phyloP scores from a whole-genome alignment of 148 eudicot genomes.

The Tetragonia tetragonoides region DNA sequence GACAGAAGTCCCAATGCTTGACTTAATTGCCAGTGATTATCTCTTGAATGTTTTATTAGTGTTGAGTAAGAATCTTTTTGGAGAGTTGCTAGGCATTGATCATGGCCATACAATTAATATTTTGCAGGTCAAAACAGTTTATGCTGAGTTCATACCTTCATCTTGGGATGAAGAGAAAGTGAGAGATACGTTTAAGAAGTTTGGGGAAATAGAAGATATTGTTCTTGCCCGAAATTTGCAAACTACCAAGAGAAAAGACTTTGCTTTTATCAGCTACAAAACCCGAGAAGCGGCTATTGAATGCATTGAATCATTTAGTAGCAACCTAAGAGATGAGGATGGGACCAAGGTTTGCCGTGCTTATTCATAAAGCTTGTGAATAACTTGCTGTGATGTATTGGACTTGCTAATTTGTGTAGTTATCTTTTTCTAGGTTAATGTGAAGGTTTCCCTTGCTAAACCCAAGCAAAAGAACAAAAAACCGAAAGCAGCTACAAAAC shows the following conservation, averaged over 20 bases:
- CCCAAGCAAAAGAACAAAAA: conserved; percentile 40
- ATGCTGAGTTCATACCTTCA: conserved; percentile 61
- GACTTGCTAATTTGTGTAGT: conserved; percentile 4
- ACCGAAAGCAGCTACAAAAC: conserved; percentile 28
- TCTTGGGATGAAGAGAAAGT: conserved; percentile 64
- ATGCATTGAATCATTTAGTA: conserved; percentile 53
- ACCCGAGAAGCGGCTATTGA: conserved; percentile 62
- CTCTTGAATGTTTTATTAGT: background rate
- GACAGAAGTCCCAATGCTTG: background rate
- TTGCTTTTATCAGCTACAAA: conserved; percentile 56
- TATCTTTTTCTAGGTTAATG: conserved; percentile 38
- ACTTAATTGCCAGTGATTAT: conserved; percentile 3
- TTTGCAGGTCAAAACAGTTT: conserved; percentile 57
- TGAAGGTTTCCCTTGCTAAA: conserved; percentile 64
- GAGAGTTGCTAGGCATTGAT: background rate
- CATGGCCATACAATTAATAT: conserved; percentile 13
- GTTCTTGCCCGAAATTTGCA: conserved; percentile 54
- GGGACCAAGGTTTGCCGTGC: conserved; percentile 44
- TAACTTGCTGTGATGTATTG: background rate
- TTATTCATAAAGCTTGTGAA: background rate
- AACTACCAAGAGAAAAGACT: conserved; percentile 54
- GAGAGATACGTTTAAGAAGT: conserved; percentile 43
- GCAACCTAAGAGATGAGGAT: conserved; percentile 24
- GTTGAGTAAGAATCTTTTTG: background rate
- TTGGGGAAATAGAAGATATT: conserved; percentile 69